Evolutionary conservation across 75 land plant genomes (phyloP), one percentile per base, ranked within the genome.

Genomic region (Pinus tabuliformis): DNA sequence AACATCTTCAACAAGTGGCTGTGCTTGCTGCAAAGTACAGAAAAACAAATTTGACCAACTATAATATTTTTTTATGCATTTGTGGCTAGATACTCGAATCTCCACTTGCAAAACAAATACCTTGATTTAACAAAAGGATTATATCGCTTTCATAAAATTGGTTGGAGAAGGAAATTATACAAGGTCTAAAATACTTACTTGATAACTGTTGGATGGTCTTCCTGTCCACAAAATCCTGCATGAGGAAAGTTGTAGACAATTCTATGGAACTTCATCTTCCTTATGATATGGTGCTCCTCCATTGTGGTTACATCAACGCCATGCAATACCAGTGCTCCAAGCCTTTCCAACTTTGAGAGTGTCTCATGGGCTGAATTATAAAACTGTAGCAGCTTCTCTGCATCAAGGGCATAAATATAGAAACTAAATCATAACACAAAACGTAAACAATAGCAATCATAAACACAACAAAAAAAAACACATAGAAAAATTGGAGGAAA

Each of bases 221-320:
- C 86, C 8, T 68, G 64, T 7, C 59, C 78, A 24, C 13, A 57
- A 30, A 88, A 86, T 0, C 90, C 90, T 14, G 81, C 90, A 77
- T 88, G 90, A 17, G 90, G 92, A 57, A 90, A 88, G 73, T 90
- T 90, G 77, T 60, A 90, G 63, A 87, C 71, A 58, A 90, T 78
- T 28, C 80, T 74, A 79, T 90, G 73, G 56, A 90, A 90, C 49
- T 59, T 66, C 57, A 59, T 72, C 11, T 73, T 74, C 14, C 57
- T 72, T 63, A 84, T 77, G 57, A 66, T 75, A 59, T 59, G 73
- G 21, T 75, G 77, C 14, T 60, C 20, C 14, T 39, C 74, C 89
- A 87, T 87, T 57, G 60, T 59, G 3, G 58, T 78, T 3, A 72
- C 89, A 77, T 84, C 84, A n/a, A 84, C 71, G 16, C 83, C 83